Evolutionary conservation across 192 early-diverging fungal genomes (phyloP).

Genomic region (Backusella sp.): DNA sequence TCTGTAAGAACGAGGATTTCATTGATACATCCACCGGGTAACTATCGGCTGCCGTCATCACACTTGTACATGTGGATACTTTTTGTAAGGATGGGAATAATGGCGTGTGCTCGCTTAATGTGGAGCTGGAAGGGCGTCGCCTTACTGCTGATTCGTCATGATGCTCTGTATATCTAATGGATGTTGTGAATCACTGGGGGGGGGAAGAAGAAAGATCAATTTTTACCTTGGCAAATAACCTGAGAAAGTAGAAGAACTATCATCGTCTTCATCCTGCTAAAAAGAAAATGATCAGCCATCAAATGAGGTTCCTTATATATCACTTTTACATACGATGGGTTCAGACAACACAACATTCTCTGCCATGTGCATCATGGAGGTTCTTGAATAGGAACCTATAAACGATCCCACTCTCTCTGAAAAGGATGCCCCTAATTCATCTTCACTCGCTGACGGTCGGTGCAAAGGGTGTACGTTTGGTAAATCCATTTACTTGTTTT

Average conservation of each 20-base stretch:
- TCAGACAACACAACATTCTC: conserved; percentile 28
- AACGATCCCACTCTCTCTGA: conserved; percentile 23
- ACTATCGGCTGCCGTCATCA: conserved; percentile 30
- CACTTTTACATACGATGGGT: background rate
- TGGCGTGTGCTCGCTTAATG: conserved; percentile 10
- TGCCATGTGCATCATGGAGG: conserved; percentile 36
- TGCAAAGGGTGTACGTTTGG: conserved; percentile 32
- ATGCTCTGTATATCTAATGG: background rate
- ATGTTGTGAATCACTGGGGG: background rate
- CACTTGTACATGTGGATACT: conserved; percentile 22
- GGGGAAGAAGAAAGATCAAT: background rate
- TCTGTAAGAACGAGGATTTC: conserved; percentile 44
- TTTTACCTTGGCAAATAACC: conserved; percentile 12
- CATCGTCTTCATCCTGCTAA: background rate
- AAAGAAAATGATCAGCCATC: background rate
- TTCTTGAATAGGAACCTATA: conserved; percentile 32
- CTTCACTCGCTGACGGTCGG: conserved; percentile 6
- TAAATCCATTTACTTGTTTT: background rate
- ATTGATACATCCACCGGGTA: conserved; percentile 19
- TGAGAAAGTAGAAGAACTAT: background rate
- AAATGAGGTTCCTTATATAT: background rate
- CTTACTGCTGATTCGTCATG: background rate
- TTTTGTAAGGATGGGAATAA: conserved; percentile 17
- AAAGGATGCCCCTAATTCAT: background rate
- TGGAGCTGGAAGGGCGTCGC: background rate